Base-by-base conservation (phyloP, 2,329 filamentous ascomycete species). In the Aschersonia sp. region DNA sequence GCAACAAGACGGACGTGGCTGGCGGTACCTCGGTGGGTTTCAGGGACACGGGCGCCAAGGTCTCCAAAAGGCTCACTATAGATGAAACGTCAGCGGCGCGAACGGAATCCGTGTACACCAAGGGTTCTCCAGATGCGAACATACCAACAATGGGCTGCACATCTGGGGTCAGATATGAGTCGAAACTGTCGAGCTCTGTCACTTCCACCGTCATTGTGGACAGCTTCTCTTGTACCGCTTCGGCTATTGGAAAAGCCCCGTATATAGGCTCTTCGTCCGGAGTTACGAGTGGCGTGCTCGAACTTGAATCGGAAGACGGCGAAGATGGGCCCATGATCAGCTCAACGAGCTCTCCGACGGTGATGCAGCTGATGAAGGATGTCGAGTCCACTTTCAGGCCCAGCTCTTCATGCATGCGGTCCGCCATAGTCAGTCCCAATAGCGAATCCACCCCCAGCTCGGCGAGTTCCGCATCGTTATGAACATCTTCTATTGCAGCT, bases 401-500 rank as follows among this genome's bases (percentile, higher is more conserved):
- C 7, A 80, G 59, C 38, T 79, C 74, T 56, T 79, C 75, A 30
- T 72, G 70, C 44, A 80, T 67, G 44, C 72, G 67, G 31, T 72
- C 74, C 44, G 67, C 68, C 41, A 80, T 72, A 6, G 73, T 75
- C 44, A 80, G 61, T 5, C 72, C 68, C 71, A 80, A 75, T 40
- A 80, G 64, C 2, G 76, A 80, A 57, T 80, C 76, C 12, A 78
- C 71, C 40, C 76, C 76, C 9, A 78, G 32, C 10, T 31, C 31
- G 6, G 42, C 47, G 31, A 53, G 45, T 31, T 47, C 5, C 9
- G 31, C 40, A 10, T 40, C 32, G 38, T 32, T 44, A 10, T 46
- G 31, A 30, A 52, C 40, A 9, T 51, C 50, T 2, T 31, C 30
- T 20, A 47, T 28, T 0, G 50, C 10, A 3, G 43, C 47, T 3